Percentiles rank a stretch among this genome's conserved stretches.
phyloP scores from a whole-genome alignment of 192 early-diverging fungal genomes.

The Entomortierella parvispora region DNA sequence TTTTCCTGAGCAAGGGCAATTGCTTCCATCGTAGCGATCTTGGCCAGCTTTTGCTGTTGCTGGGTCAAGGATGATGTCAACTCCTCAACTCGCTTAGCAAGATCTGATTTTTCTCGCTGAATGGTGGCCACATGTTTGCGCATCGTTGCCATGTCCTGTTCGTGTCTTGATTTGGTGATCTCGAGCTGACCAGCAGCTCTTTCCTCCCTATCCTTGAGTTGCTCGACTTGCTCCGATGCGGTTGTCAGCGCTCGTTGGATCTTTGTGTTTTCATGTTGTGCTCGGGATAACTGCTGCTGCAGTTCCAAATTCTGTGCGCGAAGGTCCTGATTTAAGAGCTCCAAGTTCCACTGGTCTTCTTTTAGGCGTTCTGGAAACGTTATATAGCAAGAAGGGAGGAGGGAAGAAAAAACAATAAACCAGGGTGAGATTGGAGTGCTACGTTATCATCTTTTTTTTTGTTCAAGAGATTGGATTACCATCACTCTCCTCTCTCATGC shows the following conservation, averaged over 20 bases:
- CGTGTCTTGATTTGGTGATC: slow-evolving; percentile 59
- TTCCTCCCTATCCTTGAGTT: slow-evolving; percentile 67
- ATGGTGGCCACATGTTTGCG: slow-evolving; percentile 63
- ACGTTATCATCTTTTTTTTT: too few species aligned
- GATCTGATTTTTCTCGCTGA: slow-evolving; percentile 69
- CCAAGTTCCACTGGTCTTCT: slow-evolving; percentile 64
- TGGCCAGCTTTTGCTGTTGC: slow-evolving; percentile 45
- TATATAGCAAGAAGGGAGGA: too few species aligned
- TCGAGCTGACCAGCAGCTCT: slow-evolving; percentile 53
- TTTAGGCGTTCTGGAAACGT: slow-evolving; percentile 58
- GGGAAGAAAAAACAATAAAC: too few species aligned
- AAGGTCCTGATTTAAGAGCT: slow-evolving; percentile 61
- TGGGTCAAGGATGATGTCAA: slow-evolving; percentile 44
- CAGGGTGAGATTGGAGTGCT: too few species aligned
- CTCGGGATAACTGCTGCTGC: slow-evolving; percentile 55
- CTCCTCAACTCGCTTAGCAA: slow-evolving; percentile 67
- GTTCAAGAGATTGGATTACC: slow-evolving; percentile 37
- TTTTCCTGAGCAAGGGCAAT: slow-evolving; percentile 35
- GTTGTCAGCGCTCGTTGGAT: slow-evolving; percentile 61
- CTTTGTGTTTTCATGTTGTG: slow-evolving; percentile 66
- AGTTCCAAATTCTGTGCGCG: slow-evolving; percentile 53
- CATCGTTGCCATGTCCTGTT: slow-evolving; percentile 69
- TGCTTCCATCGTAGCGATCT: slow-evolving; percentile 42
- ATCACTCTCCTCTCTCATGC: slow-evolving; percentile 65
- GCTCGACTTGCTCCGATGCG: slow-evolving; percentile 66